Base-by-base conservation (phyloP, 257 asterid genomes). In the Solanum dulcamara region DNA sequence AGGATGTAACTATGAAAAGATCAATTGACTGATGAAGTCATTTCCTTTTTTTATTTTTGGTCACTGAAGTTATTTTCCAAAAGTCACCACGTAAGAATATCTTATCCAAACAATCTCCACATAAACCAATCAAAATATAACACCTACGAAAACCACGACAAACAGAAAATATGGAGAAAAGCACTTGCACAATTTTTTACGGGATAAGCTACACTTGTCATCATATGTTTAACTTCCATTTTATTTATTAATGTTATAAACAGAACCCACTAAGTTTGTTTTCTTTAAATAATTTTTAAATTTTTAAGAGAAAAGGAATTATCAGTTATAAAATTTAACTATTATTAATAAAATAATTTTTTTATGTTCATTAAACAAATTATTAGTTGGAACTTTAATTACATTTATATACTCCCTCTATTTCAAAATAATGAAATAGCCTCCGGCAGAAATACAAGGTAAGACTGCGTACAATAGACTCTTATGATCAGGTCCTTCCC, bases 71-170 rank as follows among this genome's bases (percentile, higher is more conserved):
- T n/a, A n/a, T n/a, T n/a, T n/a, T 86, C 38, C 85, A 81, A 79
- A 46, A 79, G 24, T 2, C 28, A 79, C 44, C 64, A 79, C 83
- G 83, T 79, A 79, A 48, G 60, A 46, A 30, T 30, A 79, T 86
- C 88, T 86, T 86, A 81, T 86, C 88, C 83, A 40, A 70, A 81
- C 30, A 55, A 81, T 50, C 74, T 64, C 44, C 83, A 62, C 57
- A 22, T 2, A 46, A 33, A 13, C 86, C 88, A 86, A 68, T 81
- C 50, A 86, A 53, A 81, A 13, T 17, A 51, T 37, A 53, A 33
- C 88, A 86, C 33, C 7, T 67, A 50, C 38, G 85, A 59, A 59
- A 37, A 30, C 11, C 53, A 84, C 37, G 85, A 37, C 87, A 44
- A 79, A 10, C 83, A 79, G 44, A 77, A 75, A 75, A 26, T 48